Conservation (phyloP, 1,284 basidiomycete genomes). For the Cerrena zonata region DNA sequence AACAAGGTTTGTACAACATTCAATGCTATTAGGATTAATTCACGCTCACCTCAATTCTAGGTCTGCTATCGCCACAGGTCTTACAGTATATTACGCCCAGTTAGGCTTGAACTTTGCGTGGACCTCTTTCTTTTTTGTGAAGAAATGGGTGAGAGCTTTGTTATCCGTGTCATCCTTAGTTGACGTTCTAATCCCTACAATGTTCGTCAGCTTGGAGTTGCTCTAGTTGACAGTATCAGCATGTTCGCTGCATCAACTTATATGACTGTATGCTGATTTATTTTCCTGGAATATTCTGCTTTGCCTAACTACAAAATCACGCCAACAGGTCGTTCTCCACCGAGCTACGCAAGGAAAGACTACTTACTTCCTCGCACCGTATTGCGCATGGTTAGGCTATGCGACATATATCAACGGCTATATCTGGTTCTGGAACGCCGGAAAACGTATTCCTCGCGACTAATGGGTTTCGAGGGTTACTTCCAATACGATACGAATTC, state of each 20-base stretch:
- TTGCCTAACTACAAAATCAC: background rate
- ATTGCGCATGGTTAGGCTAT: conserved; percentile 60
- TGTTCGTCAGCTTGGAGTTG: conserved; percentile 41
- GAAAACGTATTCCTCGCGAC: too few species aligned
- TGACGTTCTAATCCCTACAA: background rate
- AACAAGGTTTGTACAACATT: conserved; percentile 29
- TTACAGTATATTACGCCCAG: conserved; percentile 68
- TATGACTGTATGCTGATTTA: conserved; percentile 48
- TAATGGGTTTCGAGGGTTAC: too few species aligned
- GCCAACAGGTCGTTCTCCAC: conserved; percentile 45
- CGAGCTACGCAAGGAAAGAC: conserved; percentile 44
- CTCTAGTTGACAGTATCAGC: conserved; percentile 55
- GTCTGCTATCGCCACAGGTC: conserved; percentile 39
- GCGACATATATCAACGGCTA: conserved; percentile 70
- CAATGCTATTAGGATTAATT: background rate
- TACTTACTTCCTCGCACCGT: conserved; percentile 55
- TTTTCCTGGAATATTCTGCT: background rate
- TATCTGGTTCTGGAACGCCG: conserved; percentile 49
- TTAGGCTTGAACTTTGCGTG: conserved; percentile 64
- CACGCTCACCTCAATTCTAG: conserved; percentile 25
- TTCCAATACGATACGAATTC: too few species aligned
- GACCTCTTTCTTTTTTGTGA: conserved; percentile 70
- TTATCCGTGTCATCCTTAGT: too few species aligned
- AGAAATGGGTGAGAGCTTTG: conserved; percentile 34
- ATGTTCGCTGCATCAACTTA: conserved; percentile 57